Evolutionary conservation across 371 early-diverging fungal species (phyloP), one percentile per base, ranked within the genome.

Genomic region (Mycotypha africana): DNA sequence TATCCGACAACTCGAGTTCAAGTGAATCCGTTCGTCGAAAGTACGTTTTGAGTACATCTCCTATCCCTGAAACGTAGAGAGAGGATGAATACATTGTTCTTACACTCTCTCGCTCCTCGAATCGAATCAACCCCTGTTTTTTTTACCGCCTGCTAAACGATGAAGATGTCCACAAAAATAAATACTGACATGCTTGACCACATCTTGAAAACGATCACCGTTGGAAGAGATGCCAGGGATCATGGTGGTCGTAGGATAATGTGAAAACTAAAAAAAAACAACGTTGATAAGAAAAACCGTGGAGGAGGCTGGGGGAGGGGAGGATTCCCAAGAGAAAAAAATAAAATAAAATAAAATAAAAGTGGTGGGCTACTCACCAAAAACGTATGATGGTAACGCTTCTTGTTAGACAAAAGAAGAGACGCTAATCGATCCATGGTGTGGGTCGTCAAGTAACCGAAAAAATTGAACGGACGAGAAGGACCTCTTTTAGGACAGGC

Each of bases 101-200:
- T n/a, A n/a, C n/a, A n/a, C n/a, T n/a, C n/a, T n/a, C n/a, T n/a
- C n/a, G n/a, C n/a, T n/a, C n/a, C n/a, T n/a, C n/a, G n/a, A n/a
- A n/a, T n/a, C n/a, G n/a, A n/a, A n/a, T n/a, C n/a, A n/a, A n/a
- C n/a, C n/a, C n/a, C n/a, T n/a, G n/a, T n/a, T n/a, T n/a, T n/a
- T n/a, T 45, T 57, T 64, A 66, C 85, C 86, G 40, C 68, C 76
- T 37, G 70, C 64, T 9, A 95, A 65, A 40, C 82, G 71, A 62
- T 95, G 95, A 45, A 95, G 50, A 56, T 95, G 95, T 0, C 95
- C 95, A 47, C 86, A 92, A 55, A 93, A 73, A 58, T 86, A 89
- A 6, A 87, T 62, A 40, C 86, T 86, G 43, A 85, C 76, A 32
- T 67, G 56, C 4, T 47, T 45, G 4, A 84, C 71, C 8, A 93